phyloP scores from a whole-genome alignment of 75 land plant genomes.

The Selaginella tamariscina region DNA sequence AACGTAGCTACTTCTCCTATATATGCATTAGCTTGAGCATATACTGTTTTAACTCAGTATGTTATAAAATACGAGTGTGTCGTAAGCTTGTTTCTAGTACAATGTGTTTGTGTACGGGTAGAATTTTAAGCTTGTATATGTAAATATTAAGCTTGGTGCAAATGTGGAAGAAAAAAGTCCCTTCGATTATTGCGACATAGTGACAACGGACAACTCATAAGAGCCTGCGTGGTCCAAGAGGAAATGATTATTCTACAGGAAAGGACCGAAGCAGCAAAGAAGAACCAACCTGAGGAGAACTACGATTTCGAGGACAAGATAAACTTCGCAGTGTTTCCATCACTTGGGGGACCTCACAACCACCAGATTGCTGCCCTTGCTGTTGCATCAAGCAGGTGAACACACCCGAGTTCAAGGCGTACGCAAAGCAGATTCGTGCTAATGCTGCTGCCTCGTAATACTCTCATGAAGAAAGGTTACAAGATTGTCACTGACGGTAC shows the following conservation, averaged over 20 bases:
- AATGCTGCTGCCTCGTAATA: constrained; percentile 75
- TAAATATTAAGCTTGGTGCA: no score
- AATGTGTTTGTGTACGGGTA: neutral
- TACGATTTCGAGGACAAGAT: constrained; percentile 79
- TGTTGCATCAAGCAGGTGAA: constrained; percentile 69
- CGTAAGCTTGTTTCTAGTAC: neutral
- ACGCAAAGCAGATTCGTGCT: constrained; percentile 83
- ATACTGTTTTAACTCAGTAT: no score
- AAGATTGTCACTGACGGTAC: constrained; percentile 85
- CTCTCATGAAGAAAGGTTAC: constrained; percentile 80
- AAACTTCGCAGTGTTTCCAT: constrained; percentile 81
- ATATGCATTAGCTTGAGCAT: no score
- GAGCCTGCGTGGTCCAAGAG: constrained; percentile 72
- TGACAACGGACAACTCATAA: constrained; percentile 88
- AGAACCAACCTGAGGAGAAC: constrained; percentile 65
- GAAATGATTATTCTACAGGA: constrained; percentile 82
- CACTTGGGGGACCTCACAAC: constrained; percentile 85
- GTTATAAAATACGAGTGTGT: no score
- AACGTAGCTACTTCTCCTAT: no score
- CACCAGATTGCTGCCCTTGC: constrained; percentile 90
- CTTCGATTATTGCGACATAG: constrained; percentile 76
- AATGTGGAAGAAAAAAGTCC: constrained; percentile 57
- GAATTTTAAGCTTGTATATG: neutral
- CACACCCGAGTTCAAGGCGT: constrained; percentile 71
- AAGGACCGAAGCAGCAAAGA: constrained; percentile 85